Conservation (phyloP, 2,329 filamentous ascomycete species). For the Harringtonia lauricola region DNA sequence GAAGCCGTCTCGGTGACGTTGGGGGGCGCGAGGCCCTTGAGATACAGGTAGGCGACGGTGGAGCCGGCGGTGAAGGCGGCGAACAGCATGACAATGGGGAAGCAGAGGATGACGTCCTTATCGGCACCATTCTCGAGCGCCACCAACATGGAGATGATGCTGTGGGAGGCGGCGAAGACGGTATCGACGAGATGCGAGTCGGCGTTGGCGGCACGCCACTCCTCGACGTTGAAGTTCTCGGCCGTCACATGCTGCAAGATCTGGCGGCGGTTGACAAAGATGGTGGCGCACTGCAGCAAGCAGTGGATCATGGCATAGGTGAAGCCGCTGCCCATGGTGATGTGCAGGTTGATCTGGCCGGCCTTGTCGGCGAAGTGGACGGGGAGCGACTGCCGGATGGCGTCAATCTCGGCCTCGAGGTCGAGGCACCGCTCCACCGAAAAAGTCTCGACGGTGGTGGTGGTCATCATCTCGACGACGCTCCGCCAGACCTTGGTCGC, state of each 20-base stretch:
- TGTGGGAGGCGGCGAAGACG: conserved; percentile 48
- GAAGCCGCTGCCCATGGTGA: conserved; percentile 53
- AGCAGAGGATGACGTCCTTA: conserved; percentile 47
- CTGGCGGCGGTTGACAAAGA: conserved; percentile 49
- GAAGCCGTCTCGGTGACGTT: conserved; percentile 46
- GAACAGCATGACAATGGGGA: conserved; percentile 54
- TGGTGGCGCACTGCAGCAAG: conserved; percentile 47
- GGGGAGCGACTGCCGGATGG: conserved; percentile 41
- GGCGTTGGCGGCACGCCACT: conserved; percentile 34
- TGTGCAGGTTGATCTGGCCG: conserved; percentile 49
- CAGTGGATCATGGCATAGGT: conserved; percentile 54
- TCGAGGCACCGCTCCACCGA: conserved; percentile 40
- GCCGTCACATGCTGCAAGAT: conserved; percentile 46
- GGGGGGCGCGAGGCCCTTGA: conserved; percentile 46
- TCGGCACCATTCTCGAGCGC: conserved; percentile 45
- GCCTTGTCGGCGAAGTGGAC: conserved; percentile 51
- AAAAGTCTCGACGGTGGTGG: conserved; percentile 37
- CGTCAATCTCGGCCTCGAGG: conserved; percentile 43
- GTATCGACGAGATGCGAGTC: conserved; percentile 41
- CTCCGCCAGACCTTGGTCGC: conserved; percentile 52
- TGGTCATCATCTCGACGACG: conserved; percentile 50
- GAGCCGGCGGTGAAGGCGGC: conserved; percentile 50
- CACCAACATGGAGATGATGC: conserved; percentile 42
- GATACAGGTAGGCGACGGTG: conserved; percentile 50
- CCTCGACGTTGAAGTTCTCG: conserved; percentile 39